Evolutionary conservation across 2,329 filamentous ascomycete genomes (phyloP), one percentile per base, ranked within the genome.

Genomic region (Talaromyces sp.): DNA sequence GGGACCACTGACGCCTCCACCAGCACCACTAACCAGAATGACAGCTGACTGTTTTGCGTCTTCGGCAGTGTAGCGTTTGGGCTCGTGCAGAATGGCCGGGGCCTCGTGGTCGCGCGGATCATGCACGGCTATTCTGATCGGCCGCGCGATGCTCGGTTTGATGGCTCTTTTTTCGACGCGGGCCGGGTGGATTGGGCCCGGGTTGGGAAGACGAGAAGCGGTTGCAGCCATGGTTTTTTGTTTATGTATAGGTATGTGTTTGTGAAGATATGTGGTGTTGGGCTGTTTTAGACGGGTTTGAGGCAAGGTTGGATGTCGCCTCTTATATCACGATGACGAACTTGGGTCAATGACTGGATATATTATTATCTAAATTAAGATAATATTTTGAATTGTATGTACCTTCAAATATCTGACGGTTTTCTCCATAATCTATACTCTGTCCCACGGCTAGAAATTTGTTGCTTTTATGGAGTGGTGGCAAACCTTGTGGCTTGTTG

Each of bases 1-100:
- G 2, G 77, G 77, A 1, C 75, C 76, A n/a, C 68, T 71, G 12
- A 76, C 69, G n/a, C 73, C 73, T 50, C 75, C 73, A 1, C 74
- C 72, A 19, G 74, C 72, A 35, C 72, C 70, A 24, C 69, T 71
- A 27, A 72, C 65, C 9, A 74, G 61, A 24, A 74, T 66, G 0
- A 69, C 71, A 1, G 69, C 71, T 1, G 69, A 32, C 1, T 35
- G 43, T 35, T 61, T 63, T 11, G 56, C 61, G 41, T 54, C 21
- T 10, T 57, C 38, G 43, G 31, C 58, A n/a, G 54, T 63, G 48
- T 64, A 64, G 26, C 52, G 52, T 41, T 60, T 19, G 19, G 60
- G 63, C 43, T 62, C 38, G 26, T 64, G 62, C 17, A 62, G 27
- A 41, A 65, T 64, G 24, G 62, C 59, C 6, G 63, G 59, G 11